These are phyloP conservation scores for Erythrobasidium yunnanense DNA, from an alignment of 768 basidiomycete genomes.

Conservation along the genomic window DNA sequence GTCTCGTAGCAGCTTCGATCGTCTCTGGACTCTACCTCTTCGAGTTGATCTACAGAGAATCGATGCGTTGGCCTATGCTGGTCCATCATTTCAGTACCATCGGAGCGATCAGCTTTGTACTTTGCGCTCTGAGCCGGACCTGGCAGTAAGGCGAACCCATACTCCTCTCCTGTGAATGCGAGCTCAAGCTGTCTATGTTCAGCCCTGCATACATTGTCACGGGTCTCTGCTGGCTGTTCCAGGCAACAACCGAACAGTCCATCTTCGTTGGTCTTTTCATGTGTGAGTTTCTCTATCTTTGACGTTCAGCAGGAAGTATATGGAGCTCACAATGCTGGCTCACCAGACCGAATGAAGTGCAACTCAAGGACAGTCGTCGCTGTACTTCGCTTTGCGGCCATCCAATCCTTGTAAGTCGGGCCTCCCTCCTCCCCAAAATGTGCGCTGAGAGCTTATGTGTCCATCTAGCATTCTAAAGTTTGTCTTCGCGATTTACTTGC, in stretches of 20 bases:
- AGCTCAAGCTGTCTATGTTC: not conserved
- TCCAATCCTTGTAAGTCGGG: slow-evolving; percentile 1
- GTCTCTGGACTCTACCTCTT: not conserved
- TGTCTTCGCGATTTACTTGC: not conserved
- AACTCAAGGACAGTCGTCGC: not conserved
- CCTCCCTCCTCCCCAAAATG: not conserved
- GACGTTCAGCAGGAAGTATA: not conserved
- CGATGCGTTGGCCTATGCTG: not conserved
- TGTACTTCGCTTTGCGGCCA: not conserved
- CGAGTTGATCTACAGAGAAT: not conserved
- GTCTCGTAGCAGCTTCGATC: not conserved
- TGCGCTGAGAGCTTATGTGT: not conserved
- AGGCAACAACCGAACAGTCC: slow-evolving; percentile 8
- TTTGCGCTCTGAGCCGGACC: not conserved
- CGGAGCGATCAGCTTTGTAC: not conserved
- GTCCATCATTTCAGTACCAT: not conserved
- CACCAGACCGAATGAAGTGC: not conserved
- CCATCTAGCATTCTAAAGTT: not conserved
- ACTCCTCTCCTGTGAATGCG: not conserved
- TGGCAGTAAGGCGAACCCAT: not conserved
- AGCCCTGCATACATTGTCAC: not conserved
- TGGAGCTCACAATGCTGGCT: not conserved
- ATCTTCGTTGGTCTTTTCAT: not conserved
- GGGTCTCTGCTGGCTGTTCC: not conserved
- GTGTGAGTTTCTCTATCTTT: not conserved